Conservation (phyloP, 1,284 basidiomycete species). For the Pyrrhoderma lamaoense region DNA sequence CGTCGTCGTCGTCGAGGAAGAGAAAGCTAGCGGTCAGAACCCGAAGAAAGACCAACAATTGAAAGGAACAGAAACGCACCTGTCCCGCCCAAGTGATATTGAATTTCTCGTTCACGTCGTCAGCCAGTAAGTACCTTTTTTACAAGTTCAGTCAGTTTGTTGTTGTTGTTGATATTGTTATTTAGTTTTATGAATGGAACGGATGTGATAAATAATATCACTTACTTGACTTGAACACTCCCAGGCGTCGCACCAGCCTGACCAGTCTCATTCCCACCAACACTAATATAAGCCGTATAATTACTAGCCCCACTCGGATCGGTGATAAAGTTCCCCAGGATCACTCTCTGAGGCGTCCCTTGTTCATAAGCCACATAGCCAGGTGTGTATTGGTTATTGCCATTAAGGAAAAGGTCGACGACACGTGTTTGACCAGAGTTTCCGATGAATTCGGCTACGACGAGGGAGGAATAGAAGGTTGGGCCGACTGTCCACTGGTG, state of each 20-base stretch:
- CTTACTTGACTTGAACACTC: slow-evolving; percentile 19
- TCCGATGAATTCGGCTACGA: slow-evolving; percentile 25
- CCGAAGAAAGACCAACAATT: no score
- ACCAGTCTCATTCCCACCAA: slow-evolving; percentile 22
- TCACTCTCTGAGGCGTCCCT: slow-evolving; percentile 22
- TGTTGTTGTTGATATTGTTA: no score
- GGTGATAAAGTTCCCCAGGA: slow-evolving; percentile 25
- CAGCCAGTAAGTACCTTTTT: slow-evolving; percentile 19
- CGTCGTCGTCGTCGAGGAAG: no score
- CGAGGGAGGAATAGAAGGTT: slow-evolving; percentile 25
- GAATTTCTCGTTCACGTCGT: slow-evolving; percentile 30
- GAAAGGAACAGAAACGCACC: slow-evolving; percentile 1
- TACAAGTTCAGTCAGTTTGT: no score
- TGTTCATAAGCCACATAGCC: slow-evolving; percentile 26
- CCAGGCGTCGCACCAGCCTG: slow-evolving; percentile 17
- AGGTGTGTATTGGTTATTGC: slow-evolving; percentile 20
- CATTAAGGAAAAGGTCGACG: slow-evolving; percentile 22
- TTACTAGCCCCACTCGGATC: slow-evolving; percentile 23
- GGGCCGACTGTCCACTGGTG: slow-evolving; percentile 26
- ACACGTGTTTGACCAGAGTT: slow-evolving; percentile 22
- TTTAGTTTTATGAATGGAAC: no score
- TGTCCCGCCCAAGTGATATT: slow-evolving; percentile 37
- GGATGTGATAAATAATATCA: no score
- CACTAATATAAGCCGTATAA: slow-evolving; percentile 23
- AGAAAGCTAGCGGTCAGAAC: no score